phyloP scores from a whole-genome alignment of 768 basidiomycete genomes.

The Rhodosporidiobolus sp. region DNA sequence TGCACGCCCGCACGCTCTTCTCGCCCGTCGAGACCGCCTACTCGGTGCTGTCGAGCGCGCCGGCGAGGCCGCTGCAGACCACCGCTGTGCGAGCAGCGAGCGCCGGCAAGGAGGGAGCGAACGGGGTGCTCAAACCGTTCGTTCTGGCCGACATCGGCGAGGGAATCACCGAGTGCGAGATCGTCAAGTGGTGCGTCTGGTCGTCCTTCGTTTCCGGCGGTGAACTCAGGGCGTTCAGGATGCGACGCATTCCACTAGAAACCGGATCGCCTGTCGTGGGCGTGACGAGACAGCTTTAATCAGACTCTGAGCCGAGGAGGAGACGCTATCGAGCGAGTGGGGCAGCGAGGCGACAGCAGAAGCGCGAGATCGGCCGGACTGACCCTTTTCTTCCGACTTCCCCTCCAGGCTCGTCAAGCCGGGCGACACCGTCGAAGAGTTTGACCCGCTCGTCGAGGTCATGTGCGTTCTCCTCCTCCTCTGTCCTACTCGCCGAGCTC shows the following conservation, averaged over 20 bases:
- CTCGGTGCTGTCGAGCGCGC: no score
- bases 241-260: not conserved
- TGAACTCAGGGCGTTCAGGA: not conserved
- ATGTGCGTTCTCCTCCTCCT: constrained; percentile 14
- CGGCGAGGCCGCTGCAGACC: no score
- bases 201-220: no score
- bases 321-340: not conserved
- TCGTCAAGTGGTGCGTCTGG: constrained; percentile 70
- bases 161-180: constrained; percentile 85
- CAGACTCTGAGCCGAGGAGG: no score
- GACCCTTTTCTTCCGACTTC: not conserved
- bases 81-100: not conserved
- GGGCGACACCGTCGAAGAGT: constrained; percentile 57
- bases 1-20: no score
- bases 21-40: no score
- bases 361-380: not conserved
- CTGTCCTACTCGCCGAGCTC: not conserved
- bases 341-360: not conserved
- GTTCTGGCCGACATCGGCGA: constrained; percentile 60
- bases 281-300: no score
- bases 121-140: constrained; percentile 40
- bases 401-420: constrained; percentile 63
- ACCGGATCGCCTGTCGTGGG: not conserved
- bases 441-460: constrained; percentile 71
- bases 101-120: no score